Conservation (phyloP, 2,329 filamentous ascomycete species). For the Ceratocystis huliohia region DNA sequence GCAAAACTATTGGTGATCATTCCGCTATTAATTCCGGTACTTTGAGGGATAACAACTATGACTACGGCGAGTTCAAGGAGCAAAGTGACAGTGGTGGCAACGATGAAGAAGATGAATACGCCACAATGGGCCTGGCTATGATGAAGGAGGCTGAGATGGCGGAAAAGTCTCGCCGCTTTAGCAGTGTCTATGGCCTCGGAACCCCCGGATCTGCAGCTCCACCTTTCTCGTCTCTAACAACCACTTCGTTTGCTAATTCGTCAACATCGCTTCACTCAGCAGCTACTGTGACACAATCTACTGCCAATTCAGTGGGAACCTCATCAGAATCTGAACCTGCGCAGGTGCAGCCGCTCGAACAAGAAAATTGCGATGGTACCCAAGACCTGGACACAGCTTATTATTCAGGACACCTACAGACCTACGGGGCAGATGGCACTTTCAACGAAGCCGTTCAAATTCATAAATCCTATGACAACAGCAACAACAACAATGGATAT, state of each 20-base stretch:
- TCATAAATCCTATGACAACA: background rate
- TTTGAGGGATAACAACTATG: background rate
- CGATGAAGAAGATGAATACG: slow-evolving; percentile 75
- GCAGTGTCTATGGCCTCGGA: background rate
- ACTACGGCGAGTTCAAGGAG: slow-evolving; percentile 4
- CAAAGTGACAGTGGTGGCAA: slow-evolving; percentile 26
- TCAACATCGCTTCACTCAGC: background rate
- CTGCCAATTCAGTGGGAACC: background rate
- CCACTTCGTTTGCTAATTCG: background rate
- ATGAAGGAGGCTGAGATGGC: slow-evolving; percentile 77
- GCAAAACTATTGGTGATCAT: background rate
- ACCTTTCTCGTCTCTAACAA: background rate
- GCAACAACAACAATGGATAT: background rate
- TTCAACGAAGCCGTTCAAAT: background rate
- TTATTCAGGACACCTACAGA: background rate
- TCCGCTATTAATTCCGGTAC: background rate
- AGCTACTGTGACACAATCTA: background rate
- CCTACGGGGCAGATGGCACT: background rate
- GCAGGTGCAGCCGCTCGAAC: background rate
- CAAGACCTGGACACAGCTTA: background rate
- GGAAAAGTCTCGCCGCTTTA: slow-evolving; percentile 34
- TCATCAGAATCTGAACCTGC: background rate
- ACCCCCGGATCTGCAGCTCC: background rate
- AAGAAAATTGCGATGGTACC: background rate
- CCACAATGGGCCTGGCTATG: slow-evolving; percentile 68